phyloP scores from a whole-genome alignment of 805 yeast species.

The Candida cerambycidarum region DNA sequence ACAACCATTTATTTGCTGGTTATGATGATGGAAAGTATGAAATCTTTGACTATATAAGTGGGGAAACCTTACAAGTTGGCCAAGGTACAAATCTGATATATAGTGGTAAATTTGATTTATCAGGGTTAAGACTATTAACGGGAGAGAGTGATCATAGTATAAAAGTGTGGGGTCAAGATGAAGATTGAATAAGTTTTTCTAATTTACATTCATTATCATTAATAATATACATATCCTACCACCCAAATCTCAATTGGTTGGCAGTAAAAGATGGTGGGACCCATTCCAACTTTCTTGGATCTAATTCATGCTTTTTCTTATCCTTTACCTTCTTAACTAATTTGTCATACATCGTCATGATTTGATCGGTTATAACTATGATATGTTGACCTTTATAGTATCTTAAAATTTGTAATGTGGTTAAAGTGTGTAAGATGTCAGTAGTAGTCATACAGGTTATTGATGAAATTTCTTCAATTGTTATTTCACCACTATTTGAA shows the following conservation, averaged over 20 bases:
- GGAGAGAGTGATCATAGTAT: conserved; percentile 90
- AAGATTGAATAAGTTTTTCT: conserved; percentile 5
- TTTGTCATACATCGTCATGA: conserved; percentile 72
- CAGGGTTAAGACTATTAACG: conserved; percentile 78
- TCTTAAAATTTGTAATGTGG: conserved; percentile 83
- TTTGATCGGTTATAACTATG: conserved; percentile 80
- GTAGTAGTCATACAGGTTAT: conserved; percentile 94
- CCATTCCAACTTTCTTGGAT: conserved; percentile 76
- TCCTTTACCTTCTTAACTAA: conserved; percentile 49
- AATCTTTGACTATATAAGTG: conserved; percentile 76
- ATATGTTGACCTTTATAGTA: conserved; percentile 96
- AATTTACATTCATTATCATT: conserved; percentile 11
- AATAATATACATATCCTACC: conserved; percentile 46
- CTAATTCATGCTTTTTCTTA: conserved; percentile 74
- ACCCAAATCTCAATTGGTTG: conserved; percentile 91
- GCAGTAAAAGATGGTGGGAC: conserved; percentile 96
- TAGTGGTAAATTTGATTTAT: conserved; percentile 70
- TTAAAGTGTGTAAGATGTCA: conserved; percentile 90
- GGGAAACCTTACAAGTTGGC: conserved; percentile 57
- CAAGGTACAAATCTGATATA: conserved; percentile 75
- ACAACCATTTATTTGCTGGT: conserved; percentile 69
- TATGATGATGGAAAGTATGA: conserved; percentile 79
- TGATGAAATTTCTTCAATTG: conserved; percentile 87
- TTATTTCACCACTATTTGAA: conserved; percentile 46
- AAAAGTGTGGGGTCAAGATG: conserved; percentile 57